A percentile compares a stretch with the other conserved stretches of the same genome.
Conservation (phyloP, 352 stramenopile genomes). For the Pythium coloratum region DNA sequence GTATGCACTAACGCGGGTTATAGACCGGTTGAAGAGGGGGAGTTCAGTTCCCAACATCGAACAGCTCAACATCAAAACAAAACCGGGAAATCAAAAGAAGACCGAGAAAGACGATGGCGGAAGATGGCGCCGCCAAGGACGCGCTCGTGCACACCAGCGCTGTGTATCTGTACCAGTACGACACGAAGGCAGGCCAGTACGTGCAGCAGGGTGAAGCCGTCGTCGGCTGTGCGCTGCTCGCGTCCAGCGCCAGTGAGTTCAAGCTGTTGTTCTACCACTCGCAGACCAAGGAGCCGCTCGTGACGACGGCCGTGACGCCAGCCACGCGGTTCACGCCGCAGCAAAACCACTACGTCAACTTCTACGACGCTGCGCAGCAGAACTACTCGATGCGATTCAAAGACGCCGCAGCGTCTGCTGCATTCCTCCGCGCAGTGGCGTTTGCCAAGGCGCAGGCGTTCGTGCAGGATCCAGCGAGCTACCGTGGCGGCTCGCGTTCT, state of each 20-base stretch:
- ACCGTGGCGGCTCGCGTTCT: background rate
- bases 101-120: constrained; percentile 1
- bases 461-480: constrained; percentile 20
- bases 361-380: constrained; percentile 49
- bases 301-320: constrained; percentile 44
- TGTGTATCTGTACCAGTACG: constrained; percentile 75
- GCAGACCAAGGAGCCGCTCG: constrained; percentile 56
- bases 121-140: constrained; percentile 23
- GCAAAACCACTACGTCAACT: constrained; percentile 75
- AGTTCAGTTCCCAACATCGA: background rate
- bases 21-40: constrained; percentile 11
- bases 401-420: constrained; percentile 34
- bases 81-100: background rate
- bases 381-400: constrained; percentile 83
- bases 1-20: constrained; percentile 6
- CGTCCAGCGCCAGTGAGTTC: constrained; percentile 29
- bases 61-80: background rate
- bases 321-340: constrained; percentile 54
- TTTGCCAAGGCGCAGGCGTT: constrained; percentile 57
- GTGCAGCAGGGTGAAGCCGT: constrained; percentile 56
- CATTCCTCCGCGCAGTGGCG: constrained; percentile 54
- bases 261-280: constrained; percentile 73
- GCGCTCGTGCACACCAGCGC: constrained; percentile 64
- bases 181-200: constrained; percentile 49
- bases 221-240: constrained; percentile 62